These are phyloP conservation scores for Amaranthus cruentus DNA, from an alignment of 148 eudicot genomes.

Conservation along the genomic window DNA sequence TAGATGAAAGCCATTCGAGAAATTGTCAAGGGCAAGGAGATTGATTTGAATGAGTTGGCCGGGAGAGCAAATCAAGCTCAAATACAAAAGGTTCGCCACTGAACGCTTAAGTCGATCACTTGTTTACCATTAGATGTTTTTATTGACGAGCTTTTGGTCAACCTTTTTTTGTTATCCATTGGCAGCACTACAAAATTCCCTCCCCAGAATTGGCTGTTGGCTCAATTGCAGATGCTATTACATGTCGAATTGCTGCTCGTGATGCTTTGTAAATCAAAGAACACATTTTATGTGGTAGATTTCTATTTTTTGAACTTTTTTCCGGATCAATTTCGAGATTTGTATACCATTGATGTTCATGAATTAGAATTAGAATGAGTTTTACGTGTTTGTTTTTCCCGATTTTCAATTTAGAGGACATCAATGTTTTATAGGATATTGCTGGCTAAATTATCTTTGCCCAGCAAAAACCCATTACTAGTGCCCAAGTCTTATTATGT, in stretches of 20 bases:
- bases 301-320: too few species aligned
- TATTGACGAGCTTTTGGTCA: not conserved
- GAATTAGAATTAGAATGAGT: too few species aligned
- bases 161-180: not conserved
- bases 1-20: slow-evolving; percentile 16
- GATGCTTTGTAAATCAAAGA: slow-evolving; percentile 58
- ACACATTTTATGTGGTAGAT: not conserved
- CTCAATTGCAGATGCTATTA: slow-evolving; percentile 72
- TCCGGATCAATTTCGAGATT: too few species aligned
- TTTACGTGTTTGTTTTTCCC: too few species aligned
- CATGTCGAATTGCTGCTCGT: slow-evolving; percentile 84
- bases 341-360: too few species aligned
- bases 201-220: slow-evolving; percentile 60
- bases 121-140: not conserved
- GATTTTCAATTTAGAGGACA: too few species aligned
- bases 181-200: slow-evolving; percentile 81
- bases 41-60: slow-evolving; percentile 63
- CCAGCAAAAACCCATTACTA: too few species aligned
- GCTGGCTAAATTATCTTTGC: too few species aligned
- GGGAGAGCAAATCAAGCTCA: slow-evolving; percentile 64
- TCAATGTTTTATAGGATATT: too few species aligned
- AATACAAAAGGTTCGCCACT: slow-evolving; percentile 63
- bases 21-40: slow-evolving; percentile 52
- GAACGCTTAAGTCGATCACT: not conserved
- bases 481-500: too few species aligned